Conservation (phyloP, 2,329 filamentous ascomycete species). For the Zymoseptoria tritici region DNA sequence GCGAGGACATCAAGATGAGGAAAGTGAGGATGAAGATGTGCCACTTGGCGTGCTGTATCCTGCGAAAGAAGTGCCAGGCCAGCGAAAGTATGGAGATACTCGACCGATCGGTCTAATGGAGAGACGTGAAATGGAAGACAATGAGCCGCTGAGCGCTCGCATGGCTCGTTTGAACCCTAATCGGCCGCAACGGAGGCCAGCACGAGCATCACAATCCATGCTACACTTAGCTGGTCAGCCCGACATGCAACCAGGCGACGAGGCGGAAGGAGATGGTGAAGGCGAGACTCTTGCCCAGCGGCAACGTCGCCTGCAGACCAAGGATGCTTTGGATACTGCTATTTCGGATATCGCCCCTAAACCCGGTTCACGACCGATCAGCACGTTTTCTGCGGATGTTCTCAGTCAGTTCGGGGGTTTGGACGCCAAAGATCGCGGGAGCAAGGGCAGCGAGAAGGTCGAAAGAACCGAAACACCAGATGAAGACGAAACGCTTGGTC, state of each 20-base stretch:
- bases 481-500: constrained; percentile 71
- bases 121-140: constrained; percentile 78
- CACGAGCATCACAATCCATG: constrained; percentile 20
- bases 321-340: constrained; percentile 42
- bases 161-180: constrained; percentile 55
- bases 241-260: constrained; percentile 13
- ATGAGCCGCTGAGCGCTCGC: constrained; percentile 74
- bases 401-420: constrained; percentile 56
- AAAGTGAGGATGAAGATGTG: constrained; percentile 71
- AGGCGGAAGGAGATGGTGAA: constrained; percentile 36
- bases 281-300: constrained; percentile 62
- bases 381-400: constrained; percentile 61
- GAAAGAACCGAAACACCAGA: constrained; percentile 11
- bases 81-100: constrained; percentile 40
- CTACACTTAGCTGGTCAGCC: constrained; percentile 23
- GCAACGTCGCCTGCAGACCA: constrained; percentile 56
- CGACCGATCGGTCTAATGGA: constrained; percentile 70
- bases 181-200: constrained; percentile 1
- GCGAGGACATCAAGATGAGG: constrained; percentile 30
- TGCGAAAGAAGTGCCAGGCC: constrained; percentile 47
- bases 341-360: constrained; percentile 32
- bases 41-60: constrained; percentile 76
- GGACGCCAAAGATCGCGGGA: constrained; percentile 32
- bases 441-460: constrained; percentile 30
- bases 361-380: constrained; percentile 37